Base-by-base conservation (phyloP, 2,329 filamentous ascomycete species). In the Paracamarosporium sp. region DNA sequence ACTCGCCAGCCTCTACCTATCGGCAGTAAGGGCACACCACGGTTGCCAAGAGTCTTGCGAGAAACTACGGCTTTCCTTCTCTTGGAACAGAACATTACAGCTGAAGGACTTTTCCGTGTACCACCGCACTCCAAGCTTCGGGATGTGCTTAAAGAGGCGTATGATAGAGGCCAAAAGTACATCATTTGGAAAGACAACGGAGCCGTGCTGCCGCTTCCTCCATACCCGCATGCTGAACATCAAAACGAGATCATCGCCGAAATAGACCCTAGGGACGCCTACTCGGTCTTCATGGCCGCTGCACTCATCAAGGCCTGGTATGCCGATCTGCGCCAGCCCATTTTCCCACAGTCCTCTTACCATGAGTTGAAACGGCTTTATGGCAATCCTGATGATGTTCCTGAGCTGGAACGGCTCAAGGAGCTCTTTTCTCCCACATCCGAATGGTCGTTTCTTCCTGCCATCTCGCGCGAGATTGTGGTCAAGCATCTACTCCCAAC, bases 241-340 rank as follows among this genome's bases (percentile, higher is more conserved):
- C 74, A 77, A 36, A 69, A 76, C 24, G 78, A 78, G 20, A 77
- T 82, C 25, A 68, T 84, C 4, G 74, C 76, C 24, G 80, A 83
- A 55, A 68, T 83, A 5, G 79, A 82, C 30, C 71, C 77, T 4
- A 76, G 75, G 50, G 82, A 85, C 61, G 79, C 83, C 5, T 86
- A 85, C 65, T 80, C 81, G 1, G 81, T 84, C 1, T 82, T 82
- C 62, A 77, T 82, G 56, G 83, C 83, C 3, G 82, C 83, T 9
- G 81, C 79, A 6, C 63, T 86, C 43, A 81, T 85, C 71, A 86
- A 86, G 67, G 69, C 79, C 8, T 86, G 84, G 82, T 86, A 86
- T 59, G 75, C 83, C 25, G 80, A 82, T 38, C 71, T 86, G 9
- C 78, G 79, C 22, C 76, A 82, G 52, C 83, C 84, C 2, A 76